A percentile compares a stretch with the other conserved stretches of the same genome.
Conservation (phyloP, 371 early-diverging fungal genomes). For the Ordospora colligata region DNA sequence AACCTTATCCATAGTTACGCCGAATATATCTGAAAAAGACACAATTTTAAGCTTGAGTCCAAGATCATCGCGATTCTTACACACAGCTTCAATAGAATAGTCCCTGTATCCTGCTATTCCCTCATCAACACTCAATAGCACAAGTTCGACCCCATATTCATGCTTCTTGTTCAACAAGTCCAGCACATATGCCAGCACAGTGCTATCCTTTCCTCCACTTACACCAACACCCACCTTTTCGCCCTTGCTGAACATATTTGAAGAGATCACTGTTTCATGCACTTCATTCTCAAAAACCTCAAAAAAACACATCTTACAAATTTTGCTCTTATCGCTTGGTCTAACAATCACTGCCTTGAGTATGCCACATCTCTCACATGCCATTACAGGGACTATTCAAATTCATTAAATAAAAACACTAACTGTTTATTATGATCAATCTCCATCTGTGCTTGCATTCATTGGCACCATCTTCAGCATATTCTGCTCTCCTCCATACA, state of each 20-base stretch:
- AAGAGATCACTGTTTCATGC: slow-evolving; percentile 76
- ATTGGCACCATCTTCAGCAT: not conserved
- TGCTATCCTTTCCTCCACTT: slow-evolving; percentile 96
- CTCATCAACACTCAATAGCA: slow-evolving; percentile 90
- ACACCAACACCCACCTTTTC: slow-evolving; percentile 88
- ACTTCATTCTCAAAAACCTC: slow-evolving; percentile 85
- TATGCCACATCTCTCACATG: slow-evolving; percentile 61
- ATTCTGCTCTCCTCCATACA: slow-evolving; percentile 31
- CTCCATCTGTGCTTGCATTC: not conserved
- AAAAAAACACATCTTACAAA: slow-evolving; percentile 86
- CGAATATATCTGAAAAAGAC: slow-evolving; percentile 79
- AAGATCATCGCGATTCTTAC: slow-evolving; percentile 83
- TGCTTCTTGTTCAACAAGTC: slow-evolving; percentile 83
- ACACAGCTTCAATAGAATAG: slow-evolving; percentile 90
- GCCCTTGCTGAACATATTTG: slow-evolving; percentile 74
- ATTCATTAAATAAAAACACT: not conserved
- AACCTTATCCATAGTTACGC: slow-evolving; percentile 95
- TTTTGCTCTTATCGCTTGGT: slow-evolving; percentile 78
- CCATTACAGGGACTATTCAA: slow-evolving; percentile 27
- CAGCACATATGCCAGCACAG: slow-evolving; percentile 89
- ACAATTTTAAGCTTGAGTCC: slow-evolving; percentile 80
- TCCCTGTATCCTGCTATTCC: slow-evolving; percentile 97
- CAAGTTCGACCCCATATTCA: slow-evolving; percentile 79
- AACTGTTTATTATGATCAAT: not conserved
- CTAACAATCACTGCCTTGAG: slow-evolving; percentile 72